Base-by-base conservation (phyloP, 352 stramenopile species). In the Globisporangium orthogonon region DNA sequence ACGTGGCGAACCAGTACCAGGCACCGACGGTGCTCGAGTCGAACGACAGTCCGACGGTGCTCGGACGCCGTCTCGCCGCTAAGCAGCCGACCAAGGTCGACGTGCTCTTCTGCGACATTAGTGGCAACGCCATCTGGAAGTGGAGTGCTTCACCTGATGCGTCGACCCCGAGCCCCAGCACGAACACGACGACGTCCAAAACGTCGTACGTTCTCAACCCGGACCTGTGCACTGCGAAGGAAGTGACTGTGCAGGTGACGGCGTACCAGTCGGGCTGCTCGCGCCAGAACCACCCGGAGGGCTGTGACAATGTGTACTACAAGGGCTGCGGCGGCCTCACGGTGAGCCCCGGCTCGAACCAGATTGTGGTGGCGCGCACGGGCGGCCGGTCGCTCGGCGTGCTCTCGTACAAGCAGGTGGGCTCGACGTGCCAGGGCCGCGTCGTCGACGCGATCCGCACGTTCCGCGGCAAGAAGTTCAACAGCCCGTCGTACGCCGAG, bases 321-420 rank as follows among this genome's bases (percentile, higher is more conserved):
- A 87, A 87, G 60, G 82, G 82, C 60, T 92, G 82, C 48, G 78
- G 79, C 52, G 82, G 82, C n/a, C 69, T 92, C n/a, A 85, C 77
- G 0, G 75, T 90, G 29, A 87, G 78, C 41, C 79, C 74, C 6
- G 65, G 49, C 13, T 83, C 74, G 52, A 81, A 86, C 58, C 70
- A 80, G 29, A 83, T 88, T 40, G 69, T 88, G 35, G 84, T 92
- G 41, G 79, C 82, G n/a, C 78, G 82, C 54, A 89, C 77, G 1
- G 82, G 79, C 54, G 82, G 82, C 29, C 82, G 82, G 56, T 85
- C 79, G 35, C 75, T 92, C 54, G 82, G 82, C 48, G 58, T 90
- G 50, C 67, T 90, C 6, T 86, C 79, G 61, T 86, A 86, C 68
- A 87, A 78, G 60, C 58, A 59, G 7, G 56, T 74, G 4, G 66